Evolutionary conservation across 345 rosid genomes (phyloP).

Genomic region (Hibiscus trionum): DNA sequence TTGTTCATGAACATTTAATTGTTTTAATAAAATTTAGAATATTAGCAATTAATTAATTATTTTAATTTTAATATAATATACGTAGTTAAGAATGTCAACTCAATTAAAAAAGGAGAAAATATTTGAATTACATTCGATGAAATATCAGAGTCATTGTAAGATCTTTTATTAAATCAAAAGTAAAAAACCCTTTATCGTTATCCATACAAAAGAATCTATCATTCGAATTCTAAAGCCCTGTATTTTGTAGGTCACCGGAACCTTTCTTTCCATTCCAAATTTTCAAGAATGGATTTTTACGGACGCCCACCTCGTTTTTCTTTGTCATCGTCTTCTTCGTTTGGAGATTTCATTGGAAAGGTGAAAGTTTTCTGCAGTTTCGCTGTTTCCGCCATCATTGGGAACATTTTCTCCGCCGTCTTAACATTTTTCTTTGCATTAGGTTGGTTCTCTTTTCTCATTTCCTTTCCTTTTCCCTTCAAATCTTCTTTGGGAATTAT

Average conservation of each 20-base stretch:
- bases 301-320: slow-evolving; percentile 50
- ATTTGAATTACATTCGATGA: no score
- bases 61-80: no score
- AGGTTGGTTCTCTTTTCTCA: slow-evolving; percentile 38
- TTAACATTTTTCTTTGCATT: slow-evolving; percentile 94
- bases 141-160: no score
- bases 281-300: slow-evolving; percentile 43
- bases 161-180: background rate
- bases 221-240: slow-evolving; percentile 13
- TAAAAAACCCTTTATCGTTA: background rate
- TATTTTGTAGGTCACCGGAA: slow-evolving; percentile 16
- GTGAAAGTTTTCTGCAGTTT: slow-evolving; percentile 53
- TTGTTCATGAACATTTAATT: no score
- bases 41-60: no score
- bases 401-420: slow-evolving; percentile 84
- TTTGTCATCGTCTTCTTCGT: slow-evolving; percentile 29
- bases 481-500: slow-evolving; percentile 2
- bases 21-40: no score
- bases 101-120: no score
- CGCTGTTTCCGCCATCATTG: slow-evolving; percentile 68
- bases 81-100: no score
- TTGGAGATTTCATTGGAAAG: slow-evolving; percentile 51
- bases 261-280: background rate
- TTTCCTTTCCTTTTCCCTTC: background rate
- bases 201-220: slow-evolving; percentile 8